These are phyloP conservation scores for Logfia minima DNA, from an alignment of 129 eudicot genomes.

Conservation along the genomic window DNA sequence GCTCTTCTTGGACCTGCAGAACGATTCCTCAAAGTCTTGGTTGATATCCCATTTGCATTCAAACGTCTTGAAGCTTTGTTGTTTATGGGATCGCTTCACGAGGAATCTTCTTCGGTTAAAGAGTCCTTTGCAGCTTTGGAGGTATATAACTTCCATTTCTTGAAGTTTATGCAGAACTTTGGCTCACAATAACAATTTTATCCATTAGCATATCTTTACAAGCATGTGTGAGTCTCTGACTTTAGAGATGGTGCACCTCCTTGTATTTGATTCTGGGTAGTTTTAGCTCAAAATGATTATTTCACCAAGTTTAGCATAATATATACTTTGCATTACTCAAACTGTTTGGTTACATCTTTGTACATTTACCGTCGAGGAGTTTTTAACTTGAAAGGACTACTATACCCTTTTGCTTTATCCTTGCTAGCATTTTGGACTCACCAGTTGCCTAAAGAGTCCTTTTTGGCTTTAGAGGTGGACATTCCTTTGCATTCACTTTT, in stretches of 20 bases:
- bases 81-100: slow-evolving; percentile 36
- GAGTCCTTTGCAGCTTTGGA: slow-evolving; percentile 35
- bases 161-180: not conserved
- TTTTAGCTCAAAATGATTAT: not conserved
- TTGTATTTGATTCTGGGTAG: not conserved
- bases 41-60: slow-evolving; percentile 42
- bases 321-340: not conserved
- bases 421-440: not conserved
- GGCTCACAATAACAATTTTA: slow-evolving; percentile 1
- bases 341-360: not conserved
- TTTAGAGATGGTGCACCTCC: no score
- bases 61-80: slow-evolving; percentile 41
- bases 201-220: not conserved
- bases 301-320: not conserved
- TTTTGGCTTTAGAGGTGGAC: slow-evolving; percentile 5
- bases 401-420: not conserved
- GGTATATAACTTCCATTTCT: slow-evolving; percentile 17
- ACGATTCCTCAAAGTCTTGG: slow-evolving; percentile 40
- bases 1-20: slow-evolving; percentile 43
- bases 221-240: not conserved
- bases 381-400: not conserved
- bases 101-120: slow-evolving; percentile 50
- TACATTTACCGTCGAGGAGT: not conserved
- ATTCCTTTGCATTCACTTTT: no score
- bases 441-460: not conserved